Evolutionary conservation across 495 filamentous ascomycete species (phyloP), one percentile per base, ranked within the genome.

Genomic region (Massariosphaeria phaeospora): DNA sequence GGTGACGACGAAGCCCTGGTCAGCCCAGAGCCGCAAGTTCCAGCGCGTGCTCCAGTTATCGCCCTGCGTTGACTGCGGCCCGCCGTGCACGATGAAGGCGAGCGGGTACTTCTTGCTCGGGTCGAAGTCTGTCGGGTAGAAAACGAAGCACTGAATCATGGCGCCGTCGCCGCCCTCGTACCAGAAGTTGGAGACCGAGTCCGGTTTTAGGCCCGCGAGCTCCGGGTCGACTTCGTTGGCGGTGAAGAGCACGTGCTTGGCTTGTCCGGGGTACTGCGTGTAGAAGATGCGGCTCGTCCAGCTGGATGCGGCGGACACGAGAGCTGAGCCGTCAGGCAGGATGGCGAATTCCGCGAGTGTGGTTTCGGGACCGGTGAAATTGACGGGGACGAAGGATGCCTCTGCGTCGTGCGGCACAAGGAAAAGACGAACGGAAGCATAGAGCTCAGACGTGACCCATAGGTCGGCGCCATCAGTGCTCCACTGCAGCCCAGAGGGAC

Each of bases 41-140:
- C 76, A 80, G 1, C 76, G 66, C 10, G 66, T 72, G 56, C 71
- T 75, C 78, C 78, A 81, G 31, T 63, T 73, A 61, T 79, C 68
- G 15, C 60, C 61, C 69, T 73, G 76, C 5, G 70, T 65, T 36
- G 69, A 65, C 63, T 79, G 76, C 13, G 78, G 78, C 4, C 78
- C 77, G 45, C 76, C 76, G 56, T 81, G 78, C 27, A 81, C 70
- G 39, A 70, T 71, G 62, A 72, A 72, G 6, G 72, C 57, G 0
- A 78, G 67, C 0, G 78, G 78, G 52, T 81, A 81, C 26, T 52
- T 74, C 59, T 75, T 71, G 29, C 53, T 66, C 35, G 65, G 52
- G 58, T 74, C 66, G 58, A 77, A 80, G 59, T 61, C 61, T 33
- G 69, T 57, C 13, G 76, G 77, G 20, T 75, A 77, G 51, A 39